These are phyloP conservation scores for Saccharomyces hybrid DNA, from an alignment of 1,139 yeast species.

Conservation along the genomic window DNA sequence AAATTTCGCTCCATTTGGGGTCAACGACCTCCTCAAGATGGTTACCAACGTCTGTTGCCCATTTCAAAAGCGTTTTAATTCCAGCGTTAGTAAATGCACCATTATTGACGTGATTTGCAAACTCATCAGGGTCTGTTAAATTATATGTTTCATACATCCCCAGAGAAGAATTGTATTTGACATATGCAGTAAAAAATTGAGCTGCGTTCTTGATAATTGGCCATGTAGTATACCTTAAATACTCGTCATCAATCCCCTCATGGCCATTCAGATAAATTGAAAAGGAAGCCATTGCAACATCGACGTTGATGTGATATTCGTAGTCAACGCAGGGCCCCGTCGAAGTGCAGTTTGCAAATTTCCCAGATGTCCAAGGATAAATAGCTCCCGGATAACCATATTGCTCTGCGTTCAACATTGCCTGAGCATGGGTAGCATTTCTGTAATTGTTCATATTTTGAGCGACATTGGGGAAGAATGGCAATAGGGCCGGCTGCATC, in stretches of 20 bases:
- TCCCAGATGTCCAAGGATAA: slow-evolving; percentile 71
- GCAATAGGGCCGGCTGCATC: slow-evolving; percentile 67
- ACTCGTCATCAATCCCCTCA: slow-evolving; percentile 45
- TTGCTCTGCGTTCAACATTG: slow-evolving; percentile 44
- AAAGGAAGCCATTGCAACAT: slow-evolving; percentile 66
- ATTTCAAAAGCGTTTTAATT: slow-evolving; percentile 54
- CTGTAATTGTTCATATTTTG: slow-evolving; percentile 55
- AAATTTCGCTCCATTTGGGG: slow-evolving; percentile 44
- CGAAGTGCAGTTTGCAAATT: slow-evolving; percentile 66
- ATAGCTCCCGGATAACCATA: slow-evolving; percentile 53
- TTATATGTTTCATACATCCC: slow-evolving; percentile 52
- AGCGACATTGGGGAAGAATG: slow-evolving; percentile 61
- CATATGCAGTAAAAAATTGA: slow-evolving; percentile 51
- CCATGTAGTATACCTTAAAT: slow-evolving; percentile 49
- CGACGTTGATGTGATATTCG: slow-evolving; percentile 73
- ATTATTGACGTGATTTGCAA: slow-evolving; percentile 69
- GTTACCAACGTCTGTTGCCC: slow-evolving; percentile 49
- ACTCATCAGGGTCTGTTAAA: slow-evolving; percentile 82
- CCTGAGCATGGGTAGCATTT: slow-evolving; percentile 52
- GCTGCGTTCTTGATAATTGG: slow-evolving; percentile 70
- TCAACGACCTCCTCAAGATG: slow-evolving; percentile 45
- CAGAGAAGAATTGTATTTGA: slow-evolving; percentile 44
- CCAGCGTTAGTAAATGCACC: slow-evolving; percentile 83
- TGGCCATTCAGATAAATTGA: slow-evolving; percentile 54
- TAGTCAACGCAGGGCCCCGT: slow-evolving; percentile 71